These are phyloP conservation scores for Luzula sylvatica DNA, from an alignment of 176 grass and related monocot genomes.

Conservation along the genomic window DNA sequence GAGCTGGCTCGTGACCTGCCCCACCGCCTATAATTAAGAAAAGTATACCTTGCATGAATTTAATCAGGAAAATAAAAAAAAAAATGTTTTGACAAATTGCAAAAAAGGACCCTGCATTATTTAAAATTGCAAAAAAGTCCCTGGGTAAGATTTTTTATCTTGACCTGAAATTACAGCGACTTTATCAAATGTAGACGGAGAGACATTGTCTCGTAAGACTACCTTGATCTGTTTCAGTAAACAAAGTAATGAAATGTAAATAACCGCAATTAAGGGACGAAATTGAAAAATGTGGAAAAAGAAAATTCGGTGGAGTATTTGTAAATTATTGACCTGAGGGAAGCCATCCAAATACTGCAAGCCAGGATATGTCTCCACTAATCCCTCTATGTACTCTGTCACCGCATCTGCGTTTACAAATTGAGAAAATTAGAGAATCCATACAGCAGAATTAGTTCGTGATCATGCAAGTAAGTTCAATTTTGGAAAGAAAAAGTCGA, in stretches of 20 bases:
- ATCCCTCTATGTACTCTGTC: conserved; percentile 45
- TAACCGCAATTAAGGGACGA: not conserved
- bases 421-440: not conserved
- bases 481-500: not conserved
- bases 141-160: not conserved
- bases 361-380: conserved; percentile 41
- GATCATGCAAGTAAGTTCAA: not conserved
- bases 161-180: conserved; percentile 62
- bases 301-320: not conserved
- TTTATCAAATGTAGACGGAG: conserved; percentile 31
- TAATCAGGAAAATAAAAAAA: no score
- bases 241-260: not conserved
- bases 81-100: no score
- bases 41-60: not conserved
- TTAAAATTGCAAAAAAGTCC: no score
- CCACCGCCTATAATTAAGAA: conserved; percentile 29
- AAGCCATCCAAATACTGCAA: conserved; percentile 64
- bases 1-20: conserved; percentile 41
- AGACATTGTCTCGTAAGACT: conserved; percentile 44
- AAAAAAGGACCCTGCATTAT: no score
- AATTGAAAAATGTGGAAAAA: conserved; percentile 1
- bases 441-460: not conserved
- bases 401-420: conserved; percentile 27
- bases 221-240: conserved; percentile 44
- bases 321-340: conserved; percentile 24